phyloP scores from a whole-genome alignment of 805 yeast species.

The Pichia gijzeniarum region DNA sequence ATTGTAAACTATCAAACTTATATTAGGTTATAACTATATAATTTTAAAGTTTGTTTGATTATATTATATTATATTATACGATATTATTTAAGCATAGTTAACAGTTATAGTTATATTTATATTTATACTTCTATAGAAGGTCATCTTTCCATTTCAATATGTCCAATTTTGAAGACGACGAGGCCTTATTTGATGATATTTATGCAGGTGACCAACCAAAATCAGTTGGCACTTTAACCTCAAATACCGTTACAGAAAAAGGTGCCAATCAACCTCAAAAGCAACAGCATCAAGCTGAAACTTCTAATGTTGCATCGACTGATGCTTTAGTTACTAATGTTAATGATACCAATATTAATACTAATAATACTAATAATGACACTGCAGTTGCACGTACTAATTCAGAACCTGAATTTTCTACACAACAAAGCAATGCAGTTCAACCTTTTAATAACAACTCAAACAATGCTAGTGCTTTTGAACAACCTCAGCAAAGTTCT shows the following conservation, averaged over 20 bases:
- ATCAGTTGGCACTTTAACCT: constrained; percentile 15
- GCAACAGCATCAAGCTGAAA: background rate
- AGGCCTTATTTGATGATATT: constrained; percentile 89
- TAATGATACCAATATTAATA: background rate
- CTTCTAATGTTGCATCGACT: background rate
- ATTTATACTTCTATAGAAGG: background rate
- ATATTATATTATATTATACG: background rate
- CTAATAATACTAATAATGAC: background rate
- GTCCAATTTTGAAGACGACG: constrained; percentile 83
- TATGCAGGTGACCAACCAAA: constrained; percentile 37
- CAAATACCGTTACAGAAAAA: constrained; percentile 15
- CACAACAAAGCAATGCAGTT: background rate
- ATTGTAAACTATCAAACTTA: constrained; percentile 5
- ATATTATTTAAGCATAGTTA: too few relatives aligned
- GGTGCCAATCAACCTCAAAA: background rate
- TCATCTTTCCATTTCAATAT: constrained; percentile 26
- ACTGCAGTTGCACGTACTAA: background rate
- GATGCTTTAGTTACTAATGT: background rate
- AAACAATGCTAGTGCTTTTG: background rate
- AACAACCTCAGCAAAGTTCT: background rate
- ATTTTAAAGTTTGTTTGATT: constrained; percentile 3
- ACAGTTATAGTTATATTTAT: too few relatives aligned
- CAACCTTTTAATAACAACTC: background rate
- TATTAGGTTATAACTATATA: constrained; percentile 7
- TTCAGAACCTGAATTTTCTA: background rate